These are phyloP conservation scores for Trichoderma semiorbis DNA, from an alignment of 2,329 filamentous ascomycete genomes.

Conservation along the genomic window DNA sequence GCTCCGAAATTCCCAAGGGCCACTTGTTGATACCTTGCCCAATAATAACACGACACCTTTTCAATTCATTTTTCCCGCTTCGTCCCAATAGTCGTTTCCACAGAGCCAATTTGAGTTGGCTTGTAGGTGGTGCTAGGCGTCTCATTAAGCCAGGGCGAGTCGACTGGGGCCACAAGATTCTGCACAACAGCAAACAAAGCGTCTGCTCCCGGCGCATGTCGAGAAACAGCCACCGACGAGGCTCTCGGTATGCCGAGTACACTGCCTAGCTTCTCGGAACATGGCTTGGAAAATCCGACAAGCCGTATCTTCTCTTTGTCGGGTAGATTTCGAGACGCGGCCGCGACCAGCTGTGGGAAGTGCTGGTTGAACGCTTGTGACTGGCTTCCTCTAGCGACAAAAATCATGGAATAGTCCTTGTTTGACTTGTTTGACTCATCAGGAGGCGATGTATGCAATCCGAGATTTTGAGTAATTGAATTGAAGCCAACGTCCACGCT, in stretches of 20 bases:
- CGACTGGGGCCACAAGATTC: constrained; percentile 48
- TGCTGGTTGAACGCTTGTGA: constrained; percentile 58
- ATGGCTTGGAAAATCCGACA: constrained; percentile 59
- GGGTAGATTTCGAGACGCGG: constrained; percentile 44
- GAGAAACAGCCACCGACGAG: constrained; percentile 59
- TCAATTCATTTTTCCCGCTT: constrained; percentile 26
- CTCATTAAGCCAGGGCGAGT: constrained; percentile 50
- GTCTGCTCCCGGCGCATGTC: constrained; percentile 53
- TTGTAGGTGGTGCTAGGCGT: constrained; percentile 27
- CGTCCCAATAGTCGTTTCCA: constrained; percentile 35
- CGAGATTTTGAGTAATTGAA: constrained; percentile 58
- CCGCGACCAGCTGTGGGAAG: constrained; percentile 52
- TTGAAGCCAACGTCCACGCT: constrained; percentile 64
- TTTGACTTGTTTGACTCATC: neutral
- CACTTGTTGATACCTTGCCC: neutral
- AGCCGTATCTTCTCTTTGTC: constrained; percentile 48
- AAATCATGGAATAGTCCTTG: constrained; percentile 49
- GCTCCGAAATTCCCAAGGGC: neutral
- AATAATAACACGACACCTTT: neutral
- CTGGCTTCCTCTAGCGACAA: constrained; percentile 56
- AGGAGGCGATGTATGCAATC: constrained; percentile 35
- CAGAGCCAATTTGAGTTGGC: constrained; percentile 34
- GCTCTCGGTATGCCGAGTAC: constrained; percentile 60
- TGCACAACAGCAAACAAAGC: constrained; percentile 55
- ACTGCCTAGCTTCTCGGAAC: constrained; percentile 54